Evolutionary conservation across 805 yeast species (phyloP).

Genomic region (Candida pini): DNA sequence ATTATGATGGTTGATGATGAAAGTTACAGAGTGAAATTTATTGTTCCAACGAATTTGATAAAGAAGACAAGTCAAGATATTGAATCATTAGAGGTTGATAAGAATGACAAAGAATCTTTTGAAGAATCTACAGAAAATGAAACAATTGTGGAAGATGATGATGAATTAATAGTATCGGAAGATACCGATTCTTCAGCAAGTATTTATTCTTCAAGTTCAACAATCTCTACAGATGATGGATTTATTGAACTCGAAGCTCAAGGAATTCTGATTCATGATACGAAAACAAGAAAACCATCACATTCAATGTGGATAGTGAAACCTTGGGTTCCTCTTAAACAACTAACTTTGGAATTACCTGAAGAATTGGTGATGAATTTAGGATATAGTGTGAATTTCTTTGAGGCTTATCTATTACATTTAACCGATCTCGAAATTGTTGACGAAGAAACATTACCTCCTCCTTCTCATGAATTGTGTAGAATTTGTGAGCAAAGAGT

Average conservation of each 20-base stretch:
- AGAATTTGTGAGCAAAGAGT: slow-evolving; percentile 85
- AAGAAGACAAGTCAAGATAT: neutral
- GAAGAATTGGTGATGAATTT: slow-evolving; percentile 61
- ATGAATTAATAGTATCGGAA: slow-evolving; percentile 10
- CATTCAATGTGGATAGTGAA: slow-evolving; percentile 93
- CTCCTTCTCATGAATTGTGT: slow-evolving; percentile 80
- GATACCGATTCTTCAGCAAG: slow-evolving; percentile 20
- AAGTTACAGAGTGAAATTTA: slow-evolving; percentile 71
- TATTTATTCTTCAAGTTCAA: slow-evolving; percentile 24
- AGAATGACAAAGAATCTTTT: neutral
- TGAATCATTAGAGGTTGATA: neutral
- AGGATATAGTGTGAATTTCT: slow-evolving; percentile 86
- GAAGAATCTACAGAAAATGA: neutral
- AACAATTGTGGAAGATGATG: slow-evolving; percentile 3
- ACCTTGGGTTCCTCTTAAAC: slow-evolving; percentile 62
- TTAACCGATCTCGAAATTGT: slow-evolving; percentile 60
- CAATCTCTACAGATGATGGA: slow-evolving; percentile 52
- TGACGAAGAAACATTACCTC: slow-evolving; percentile 61
- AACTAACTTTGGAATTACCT: slow-evolving; percentile 64
- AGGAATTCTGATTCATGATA: slow-evolving; percentile 76
- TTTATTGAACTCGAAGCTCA: slow-evolving; percentile 84
- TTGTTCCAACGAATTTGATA: slow-evolving; percentile 34
- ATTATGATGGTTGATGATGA: slow-evolving; percentile 70
- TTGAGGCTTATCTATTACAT: slow-evolving; percentile 64
- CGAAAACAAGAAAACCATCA: slow-evolving; percentile 49